Percentiles rank a stretch among this genome's conserved stretches.
Evolutionary conservation across 164 flowering plant genomes (phyloP).

Genomic region (Magnolia kwangsiensis): DNA sequence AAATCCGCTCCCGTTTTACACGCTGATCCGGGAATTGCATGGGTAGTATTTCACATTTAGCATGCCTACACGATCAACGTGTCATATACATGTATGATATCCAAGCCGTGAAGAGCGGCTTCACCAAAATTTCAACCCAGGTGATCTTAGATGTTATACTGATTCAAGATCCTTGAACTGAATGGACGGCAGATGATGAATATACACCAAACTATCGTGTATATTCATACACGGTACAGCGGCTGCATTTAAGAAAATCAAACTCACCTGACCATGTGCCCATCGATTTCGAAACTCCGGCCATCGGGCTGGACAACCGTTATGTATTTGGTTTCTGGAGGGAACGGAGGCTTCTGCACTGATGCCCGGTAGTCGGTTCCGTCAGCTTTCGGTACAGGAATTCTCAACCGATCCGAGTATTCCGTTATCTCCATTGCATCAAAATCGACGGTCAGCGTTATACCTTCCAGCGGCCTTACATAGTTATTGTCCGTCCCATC

Average conservation of each 20-base stretch:
- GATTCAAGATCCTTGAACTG: too few species aligned
- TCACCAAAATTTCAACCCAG: too few species aligned
- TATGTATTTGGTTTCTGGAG: slow-evolving; percentile 4
- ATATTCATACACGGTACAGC: too few species aligned
- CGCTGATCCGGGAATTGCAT: too few species aligned
- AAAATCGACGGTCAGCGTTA: slow-evolving; percentile 39
- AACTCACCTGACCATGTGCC: slow-evolving; percentile 9
- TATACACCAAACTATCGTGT: too few species aligned
- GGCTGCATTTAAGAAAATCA: background rate
- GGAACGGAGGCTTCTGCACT: slow-evolving; percentile 6
- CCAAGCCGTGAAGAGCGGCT: too few species aligned
- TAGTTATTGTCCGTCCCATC: slow-evolving; percentile 41
- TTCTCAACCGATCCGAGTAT: slow-evolving; percentile 28
- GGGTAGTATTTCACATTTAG: too few species aligned
- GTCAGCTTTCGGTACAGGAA: slow-evolving; percentile 41
- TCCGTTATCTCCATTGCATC: slow-evolving; percentile 32
- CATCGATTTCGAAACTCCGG: slow-evolving; percentile 10
- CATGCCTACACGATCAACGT: too few species aligned
- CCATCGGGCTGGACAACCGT: slow-evolving; percentile 10
- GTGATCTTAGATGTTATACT: too few species aligned
- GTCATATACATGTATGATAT: too few species aligned
- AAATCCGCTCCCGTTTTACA: too few species aligned
- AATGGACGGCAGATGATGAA: too few species aligned
- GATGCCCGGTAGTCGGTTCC: slow-evolving; percentile 19
- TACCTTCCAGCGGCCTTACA: slow-evolving; percentile 55